Evolutionary conservation across 176 grass and related monocot species (phyloP).

Genomic region (Chloris gayana): DNA sequence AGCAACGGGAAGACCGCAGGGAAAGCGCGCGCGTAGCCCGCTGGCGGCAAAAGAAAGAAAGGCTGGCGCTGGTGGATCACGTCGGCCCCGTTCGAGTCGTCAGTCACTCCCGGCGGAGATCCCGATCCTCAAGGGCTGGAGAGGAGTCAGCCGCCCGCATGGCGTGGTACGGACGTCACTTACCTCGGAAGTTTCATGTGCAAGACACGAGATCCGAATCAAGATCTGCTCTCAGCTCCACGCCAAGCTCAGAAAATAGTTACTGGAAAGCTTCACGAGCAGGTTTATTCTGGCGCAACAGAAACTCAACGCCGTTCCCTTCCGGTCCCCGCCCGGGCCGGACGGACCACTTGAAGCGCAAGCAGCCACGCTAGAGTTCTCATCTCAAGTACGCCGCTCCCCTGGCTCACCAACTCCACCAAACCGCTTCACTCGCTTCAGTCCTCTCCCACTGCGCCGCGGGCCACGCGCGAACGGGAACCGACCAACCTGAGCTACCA

Average conservation of each 20-base stretch:
- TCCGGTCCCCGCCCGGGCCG: neutral
- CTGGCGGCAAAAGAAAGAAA: neutral
- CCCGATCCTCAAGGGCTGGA: neutral
- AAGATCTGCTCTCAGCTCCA: neutral
- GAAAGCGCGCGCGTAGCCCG: slow-evolving; percentile 18
- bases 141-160: neutral
- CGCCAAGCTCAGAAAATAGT: neutral
- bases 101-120: slow-evolving; percentile 35
- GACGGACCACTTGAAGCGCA: neutral
- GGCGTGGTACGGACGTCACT: slow-evolving; percentile 19
- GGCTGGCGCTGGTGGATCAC: neutral
- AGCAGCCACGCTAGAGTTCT: neutral
- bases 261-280: neutral
- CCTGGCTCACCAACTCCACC: slow-evolving; percentile 42
- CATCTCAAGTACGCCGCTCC: neutral
- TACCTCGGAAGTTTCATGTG: slow-evolving; percentile 32
- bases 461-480: slow-evolving; percentile 9
- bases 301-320: neutral
- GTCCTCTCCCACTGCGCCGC: neutral
- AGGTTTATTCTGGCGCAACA: neutral
- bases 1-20: slow-evolving; percentile 8
- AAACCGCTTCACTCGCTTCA: neutral
- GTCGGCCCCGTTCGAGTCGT: neutral
- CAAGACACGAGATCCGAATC: slow-evolving; percentile 22
- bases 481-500: slow-evolving; percentile 1